Evolutionary conservation across 2,329 filamentous ascomycete species (phyloP), one percentile per base, ranked within the genome.

Genomic region (Trichoderma atroviride): DNA sequence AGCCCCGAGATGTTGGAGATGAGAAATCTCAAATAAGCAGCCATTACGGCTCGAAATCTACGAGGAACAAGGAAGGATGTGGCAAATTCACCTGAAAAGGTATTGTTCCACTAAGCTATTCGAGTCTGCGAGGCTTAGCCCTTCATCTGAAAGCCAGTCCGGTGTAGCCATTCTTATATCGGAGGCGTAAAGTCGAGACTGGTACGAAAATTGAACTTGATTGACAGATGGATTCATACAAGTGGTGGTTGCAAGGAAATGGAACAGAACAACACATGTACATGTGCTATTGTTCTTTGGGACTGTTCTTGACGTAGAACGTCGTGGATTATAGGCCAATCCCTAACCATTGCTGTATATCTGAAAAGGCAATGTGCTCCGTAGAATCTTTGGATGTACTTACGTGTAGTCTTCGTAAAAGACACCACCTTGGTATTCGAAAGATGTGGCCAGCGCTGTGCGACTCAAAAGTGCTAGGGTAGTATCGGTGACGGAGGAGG

Each of bases 221-320:
- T 24, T 11, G 37, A 24, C 50, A 22, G 40, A 59, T 27, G 60
- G 40, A 13, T 16, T 69, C 13, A 33, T 66, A 5, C 53, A 57
- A 19, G 61, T 43, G 50, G 58, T 53, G 27, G 53, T 55, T 59
- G 68, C 61, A 59, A 66, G 52, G 53, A 61, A 22, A 59, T 62
- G 9, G 53, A 69, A 3, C 37, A 66, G 40, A 62, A 61, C 33
- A 14, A 14, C 33, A 2, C 58, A 53, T 4, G 27, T 16, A 65
- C 53, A 31, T 50, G 53, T 4, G 27, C 68, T 4, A 24, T 69
- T 9, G 61, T 57, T 57, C 16, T 58, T 58, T 52, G 40, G 31
- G 29, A 66, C n/a, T 13, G 35, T 60, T 1, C 53, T 65, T 37
- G 67, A 29, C 14, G 37, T 16, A 14, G 37, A 66, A 22, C 66